A percentile compares a stretch with the other conserved stretches of the same genome.
Conservation (phyloP, 2,329 filamentous ascomycete genomes). For the Apiospora sp. region DNA sequence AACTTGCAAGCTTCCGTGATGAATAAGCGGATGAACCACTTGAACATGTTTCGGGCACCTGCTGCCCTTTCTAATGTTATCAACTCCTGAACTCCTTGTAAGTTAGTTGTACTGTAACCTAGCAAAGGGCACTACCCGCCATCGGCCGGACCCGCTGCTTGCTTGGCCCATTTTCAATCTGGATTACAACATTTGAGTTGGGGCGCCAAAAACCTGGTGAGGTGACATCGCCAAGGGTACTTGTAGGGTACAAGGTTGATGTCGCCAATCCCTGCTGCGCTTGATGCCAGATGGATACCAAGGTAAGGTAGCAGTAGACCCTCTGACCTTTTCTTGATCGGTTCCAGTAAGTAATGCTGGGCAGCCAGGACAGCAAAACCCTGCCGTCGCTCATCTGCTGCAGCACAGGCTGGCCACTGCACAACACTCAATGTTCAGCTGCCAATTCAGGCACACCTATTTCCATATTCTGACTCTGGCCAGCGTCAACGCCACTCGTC, state of each 20-base stretch:
- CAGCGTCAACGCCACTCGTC: slow-evolving; percentile 12
- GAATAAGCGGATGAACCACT: slow-evolving; percentile 9
- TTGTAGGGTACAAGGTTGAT: slow-evolving; percentile 3
- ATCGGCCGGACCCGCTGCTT: slow-evolving; percentile 14
- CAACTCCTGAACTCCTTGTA: background rate
- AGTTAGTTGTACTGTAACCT: background rate
- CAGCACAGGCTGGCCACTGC: background rate
- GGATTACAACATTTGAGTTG: slow-evolving; percentile 14
- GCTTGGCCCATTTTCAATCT: slow-evolving; percentile 17
- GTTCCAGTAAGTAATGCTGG: background rate
- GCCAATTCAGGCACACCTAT: slow-evolving; percentile 1
- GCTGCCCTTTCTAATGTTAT: background rate
- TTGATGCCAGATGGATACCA: background rate
- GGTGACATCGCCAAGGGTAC: slow-evolving; percentile 13
- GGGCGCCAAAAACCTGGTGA: background rate
- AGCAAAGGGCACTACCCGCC: background rate
- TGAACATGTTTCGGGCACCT: slow-evolving; percentile 2
- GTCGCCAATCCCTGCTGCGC: background rate
- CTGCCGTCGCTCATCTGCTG: slow-evolving; percentile 1
- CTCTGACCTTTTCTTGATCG: background rate
- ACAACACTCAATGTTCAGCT: background rate
- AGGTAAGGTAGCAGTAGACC: background rate
- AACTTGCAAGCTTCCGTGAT: background rate
- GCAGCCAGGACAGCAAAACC: background rate
- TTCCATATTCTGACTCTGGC: slow-evolving; percentile 10